Evolutionary conservation across 306 rosid genomes (phyloP), one percentile per base, ranked within the genome.

Genomic region (Cicer cuneatum): DNA sequence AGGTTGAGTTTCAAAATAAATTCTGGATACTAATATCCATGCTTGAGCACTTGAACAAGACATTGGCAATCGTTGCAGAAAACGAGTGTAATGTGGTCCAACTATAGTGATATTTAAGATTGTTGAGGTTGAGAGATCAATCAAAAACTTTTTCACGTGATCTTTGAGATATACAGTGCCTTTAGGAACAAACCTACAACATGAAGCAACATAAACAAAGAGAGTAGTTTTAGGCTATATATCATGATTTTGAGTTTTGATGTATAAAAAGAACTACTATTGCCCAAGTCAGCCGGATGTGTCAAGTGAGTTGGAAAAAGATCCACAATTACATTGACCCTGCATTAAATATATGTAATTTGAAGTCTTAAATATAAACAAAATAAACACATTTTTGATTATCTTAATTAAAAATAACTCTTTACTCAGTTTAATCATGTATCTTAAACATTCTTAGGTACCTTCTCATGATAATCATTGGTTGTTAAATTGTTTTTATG

Each of bases 21-120:
- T 58, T 67, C 92, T 87, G 10, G 95, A 87, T 54, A 92, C 80
- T 69, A 90, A 67, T 77, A 92, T 77, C 94, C 98, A 92, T 54
- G 89, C 95, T 76, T 15, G 69, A 40, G 77, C 88, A 59, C 73
- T 16, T 51, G 87, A 71, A 77, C 21, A 51, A 77, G 74, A 88
- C 35, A 29, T 29, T 3, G 35, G 83, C 78, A 90, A 69, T 40
- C 82, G 86, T 41, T 78, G 75, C 47, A 92, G 72, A 42, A 90
- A 83, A 88, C 78, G 75, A 76, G 81, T 48, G 83, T 83, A 85
- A 77, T 88, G 85, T 41, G 75, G 76, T 70, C 85, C 94, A 56
- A 92, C 88, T 74, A 92, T 82, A 81, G 92, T 90, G 43, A 85
- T 73, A 74, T 90, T 79, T 43, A 89, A 78, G 29, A 86, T 54